Evolutionary conservation across 2,329 filamentous ascomycete species (phyloP), one percentile per base, ranked within the genome.

Genomic region (Penicillium janthinellum): DNA sequence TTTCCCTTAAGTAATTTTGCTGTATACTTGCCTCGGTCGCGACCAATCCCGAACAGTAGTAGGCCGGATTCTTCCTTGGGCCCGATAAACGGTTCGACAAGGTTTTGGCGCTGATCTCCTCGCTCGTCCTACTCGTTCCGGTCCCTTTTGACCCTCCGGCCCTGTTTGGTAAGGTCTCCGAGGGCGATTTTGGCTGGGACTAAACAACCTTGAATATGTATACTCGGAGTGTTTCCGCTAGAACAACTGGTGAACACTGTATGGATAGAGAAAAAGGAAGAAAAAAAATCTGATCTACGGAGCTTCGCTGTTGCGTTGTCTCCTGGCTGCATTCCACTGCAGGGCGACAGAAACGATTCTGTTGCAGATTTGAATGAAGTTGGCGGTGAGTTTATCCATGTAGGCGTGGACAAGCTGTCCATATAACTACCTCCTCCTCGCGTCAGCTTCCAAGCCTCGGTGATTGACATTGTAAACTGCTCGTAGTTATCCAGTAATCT

Each of bases 81-180:
- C 22, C 59, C 63, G 63, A 65, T 59, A 56, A 64, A 59, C 55
- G 49, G 58, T 66, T 63, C 42, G 49, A 56, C 59, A 56, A 60
- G 53, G 38, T 58, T 64, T 14, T 20, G 51, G 51, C 39, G 58
- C 44, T 56, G 58, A 63, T 65, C 61, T 45, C 39, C 22, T 50
- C 28, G 39, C 60, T 58, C 20, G 44, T 56, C 47, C 49, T 44
- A 44, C 51, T 48, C 53, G 28, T 57, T 64, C 52, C 49, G 39
- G 52, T 41, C 41, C 51, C n/a, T 52, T 41, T 11, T 14, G 22
- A 5, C 50, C 50, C 44, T 41, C 39, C 34, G 35, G 25, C 50
- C 38, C 22, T 53, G n/a, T 35, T 48, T 34, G 53, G 48, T 48
- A 57, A 56, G 54, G 15, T 20, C 48, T 47, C 48, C 48, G 52